Conservation (phyloP, 75 land plant species). For the Pseudotsuga menziesii region DNA sequence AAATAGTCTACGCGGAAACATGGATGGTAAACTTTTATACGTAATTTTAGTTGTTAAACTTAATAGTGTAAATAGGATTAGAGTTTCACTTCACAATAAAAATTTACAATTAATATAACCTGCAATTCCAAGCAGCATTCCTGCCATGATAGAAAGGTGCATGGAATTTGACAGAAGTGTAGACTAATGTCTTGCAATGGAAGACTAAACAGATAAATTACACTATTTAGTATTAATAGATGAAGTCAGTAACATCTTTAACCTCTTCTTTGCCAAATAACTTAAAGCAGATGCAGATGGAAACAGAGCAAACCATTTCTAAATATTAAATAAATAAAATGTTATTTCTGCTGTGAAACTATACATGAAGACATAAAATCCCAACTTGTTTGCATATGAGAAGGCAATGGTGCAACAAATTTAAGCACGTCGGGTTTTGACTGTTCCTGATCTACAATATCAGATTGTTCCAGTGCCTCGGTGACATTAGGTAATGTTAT, state of each 20-base stretch:
- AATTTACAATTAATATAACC: neutral
- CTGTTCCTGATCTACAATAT: neutral
- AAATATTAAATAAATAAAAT: neutral
- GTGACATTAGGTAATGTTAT: constrained; percentile 65
- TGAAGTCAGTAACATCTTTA: neutral
- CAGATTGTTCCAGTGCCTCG: constrained; percentile 26
- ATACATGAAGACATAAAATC: constrained; percentile 64
- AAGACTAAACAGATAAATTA: neutral
- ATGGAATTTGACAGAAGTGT: neutral
- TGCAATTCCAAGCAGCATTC: neutral
- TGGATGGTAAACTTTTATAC: neutral
- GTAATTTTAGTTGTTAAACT: neutral
- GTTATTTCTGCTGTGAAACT: constrained; percentile 13
- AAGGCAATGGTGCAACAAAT: constrained; percentile 80
- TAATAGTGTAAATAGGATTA: neutral
- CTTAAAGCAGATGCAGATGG: neutral
- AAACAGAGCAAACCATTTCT: constrained; percentile 3
- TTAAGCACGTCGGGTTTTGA: constrained; percentile 43
- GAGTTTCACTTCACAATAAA: neutral
- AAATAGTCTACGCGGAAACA: neutral
- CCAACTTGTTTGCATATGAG: constrained; percentile 92
- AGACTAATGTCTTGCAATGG: neutral
- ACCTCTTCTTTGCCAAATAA: neutral
- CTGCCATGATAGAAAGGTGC: neutral
- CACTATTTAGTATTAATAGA: neutral